These are phyloP conservation scores for Oleoguttula mirabilis DNA, from an alignment of 495 filamentous ascomycete genomes.

Conservation along the genomic window DNA sequence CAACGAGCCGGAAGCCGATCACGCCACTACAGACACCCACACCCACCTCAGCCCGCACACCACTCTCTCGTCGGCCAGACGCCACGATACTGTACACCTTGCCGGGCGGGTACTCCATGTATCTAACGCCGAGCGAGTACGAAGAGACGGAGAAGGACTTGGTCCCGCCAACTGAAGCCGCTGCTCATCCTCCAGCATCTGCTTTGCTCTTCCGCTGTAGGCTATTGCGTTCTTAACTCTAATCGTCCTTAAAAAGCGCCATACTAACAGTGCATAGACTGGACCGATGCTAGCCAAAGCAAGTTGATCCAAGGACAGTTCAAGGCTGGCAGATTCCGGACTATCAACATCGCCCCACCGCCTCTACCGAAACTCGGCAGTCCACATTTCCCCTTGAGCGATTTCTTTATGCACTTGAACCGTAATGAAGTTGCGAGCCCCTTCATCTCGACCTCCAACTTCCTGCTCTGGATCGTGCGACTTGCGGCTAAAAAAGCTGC, in stretches of 20 bases:
- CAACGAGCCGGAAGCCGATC: not conserved
- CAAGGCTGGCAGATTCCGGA: not conserved
- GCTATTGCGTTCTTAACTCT: too few relatives aligned
- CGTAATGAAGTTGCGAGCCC: not conserved
- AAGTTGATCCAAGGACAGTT: not conserved
- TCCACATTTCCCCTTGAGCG: not conserved
- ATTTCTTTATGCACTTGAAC: not conserved
- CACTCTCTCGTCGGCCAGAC: not conserved
- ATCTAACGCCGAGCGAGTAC: not conserved
- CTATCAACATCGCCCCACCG: not conserved
- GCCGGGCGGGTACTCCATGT: not conserved
- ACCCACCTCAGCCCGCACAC: not conserved
- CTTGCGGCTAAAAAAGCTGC: not conserved
- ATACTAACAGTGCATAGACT: too few relatives aligned
- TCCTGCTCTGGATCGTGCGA: not conserved
- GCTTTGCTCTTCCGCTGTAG: not conserved
- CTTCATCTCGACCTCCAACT: not conserved
- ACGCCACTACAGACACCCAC: not conserved
- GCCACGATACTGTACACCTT: not conserved
- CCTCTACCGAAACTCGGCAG: not conserved
- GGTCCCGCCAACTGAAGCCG: not conserved
- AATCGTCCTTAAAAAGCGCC: too few relatives aligned
- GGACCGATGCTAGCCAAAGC: not conserved
- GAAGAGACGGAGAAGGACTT: not conserved
- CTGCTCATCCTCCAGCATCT: not conserved